A percentile compares a stretch with the other conserved stretches of the same genome.
Evolutionary conservation across 352 stramenopile species (phyloP).

Genomic region (Phytophthora sojae): DNA sequence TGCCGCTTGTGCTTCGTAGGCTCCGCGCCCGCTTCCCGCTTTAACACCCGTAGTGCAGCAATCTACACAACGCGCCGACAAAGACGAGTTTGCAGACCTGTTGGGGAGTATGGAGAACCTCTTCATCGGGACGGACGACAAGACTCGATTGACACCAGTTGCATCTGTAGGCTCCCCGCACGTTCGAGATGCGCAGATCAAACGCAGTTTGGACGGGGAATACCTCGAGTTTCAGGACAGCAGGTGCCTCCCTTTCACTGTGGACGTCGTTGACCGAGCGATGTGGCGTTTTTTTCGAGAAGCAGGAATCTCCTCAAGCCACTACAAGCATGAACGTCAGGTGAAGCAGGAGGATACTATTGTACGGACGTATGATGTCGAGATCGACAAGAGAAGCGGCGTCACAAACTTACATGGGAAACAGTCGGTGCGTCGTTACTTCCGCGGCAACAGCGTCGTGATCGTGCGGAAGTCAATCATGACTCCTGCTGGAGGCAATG

Average conservation of each 20-base stretch:
- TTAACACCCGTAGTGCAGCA: too few species aligned
- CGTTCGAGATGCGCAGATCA: background rate
- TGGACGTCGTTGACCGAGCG: background rate
- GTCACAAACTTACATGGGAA: background rate
- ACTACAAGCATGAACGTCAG: background rate
- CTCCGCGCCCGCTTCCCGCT: too few species aligned
- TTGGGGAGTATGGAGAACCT: background rate
- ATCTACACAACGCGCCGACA: background rate
- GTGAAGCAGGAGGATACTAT: background rate
- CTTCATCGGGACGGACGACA: background rate
- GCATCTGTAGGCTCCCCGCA: background rate
- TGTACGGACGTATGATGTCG: background rate
- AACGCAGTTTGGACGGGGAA: background rate
- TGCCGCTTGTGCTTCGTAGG: too few species aligned
- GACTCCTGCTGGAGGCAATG: slow-evolving; percentile 3
- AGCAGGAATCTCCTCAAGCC: background rate
- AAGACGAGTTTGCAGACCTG: background rate
- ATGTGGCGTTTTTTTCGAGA: background rate
- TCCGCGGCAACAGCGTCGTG: background rate
- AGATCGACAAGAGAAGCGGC: background rate
- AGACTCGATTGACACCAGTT: background rate
- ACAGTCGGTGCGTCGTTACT: background rate
- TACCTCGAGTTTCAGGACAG: background rate
- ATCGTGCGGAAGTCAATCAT: background rate
- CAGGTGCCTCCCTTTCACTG: background rate